Percentiles rank a stretch among this genome's conserved stretches.
Conservation (phyloP, 805 yeast species). For the Candida namnaoensis region DNA sequence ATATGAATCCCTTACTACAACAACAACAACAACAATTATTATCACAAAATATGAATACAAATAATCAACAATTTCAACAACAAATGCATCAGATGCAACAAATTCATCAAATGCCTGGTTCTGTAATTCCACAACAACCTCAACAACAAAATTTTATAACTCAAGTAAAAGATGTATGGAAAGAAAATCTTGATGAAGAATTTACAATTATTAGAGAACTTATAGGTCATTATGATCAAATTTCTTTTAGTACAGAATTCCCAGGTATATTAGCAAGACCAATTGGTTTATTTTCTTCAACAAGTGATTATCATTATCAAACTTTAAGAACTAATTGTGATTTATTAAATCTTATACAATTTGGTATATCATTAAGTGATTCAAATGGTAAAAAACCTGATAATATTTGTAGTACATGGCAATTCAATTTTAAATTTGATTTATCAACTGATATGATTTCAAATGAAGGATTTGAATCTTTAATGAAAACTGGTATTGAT, state of each 20-base stretch:
- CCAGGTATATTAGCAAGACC: slow-evolving; percentile 97
- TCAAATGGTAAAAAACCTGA: slow-evolving; percentile 63
- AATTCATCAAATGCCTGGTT: slow-evolving; percentile 22
- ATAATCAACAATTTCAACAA: not conserved
- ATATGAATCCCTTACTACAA: not conserved
- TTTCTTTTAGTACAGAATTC: slow-evolving; percentile 82
- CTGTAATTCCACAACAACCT: no score
- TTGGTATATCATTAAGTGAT: slow-evolving; percentile 73
- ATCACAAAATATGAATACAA: slow-evolving; percentile 4
- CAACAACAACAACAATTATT: not conserved
- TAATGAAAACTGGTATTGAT: slow-evolving; percentile 77
- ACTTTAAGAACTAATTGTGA: slow-evolving; percentile 90
- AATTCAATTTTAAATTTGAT: slow-evolving; percentile 85
- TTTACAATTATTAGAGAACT: slow-evolving; percentile 53
- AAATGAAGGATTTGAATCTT: slow-evolving; percentile 71
- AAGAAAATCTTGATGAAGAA: slow-evolving; percentile 57
- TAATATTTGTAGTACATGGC: slow-evolving; percentile 78
- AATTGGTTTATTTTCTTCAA: slow-evolving; percentile 83
- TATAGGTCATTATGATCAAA: slow-evolving; percentile 45
- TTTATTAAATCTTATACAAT: slow-evolving; percentile 74
- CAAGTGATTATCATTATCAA: slow-evolving; percentile 91
- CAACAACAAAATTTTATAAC: slow-evolving; percentile 35
- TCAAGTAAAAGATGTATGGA: slow-evolving; percentile 68
- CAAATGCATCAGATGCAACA: slow-evolving; percentile 8
- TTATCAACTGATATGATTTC: slow-evolving; percentile 76